Evolutionary conservation across 805 yeast genomes (phyloP), one percentile per base, ranked within the genome.

Genomic region (Candida ponderosae): DNA sequence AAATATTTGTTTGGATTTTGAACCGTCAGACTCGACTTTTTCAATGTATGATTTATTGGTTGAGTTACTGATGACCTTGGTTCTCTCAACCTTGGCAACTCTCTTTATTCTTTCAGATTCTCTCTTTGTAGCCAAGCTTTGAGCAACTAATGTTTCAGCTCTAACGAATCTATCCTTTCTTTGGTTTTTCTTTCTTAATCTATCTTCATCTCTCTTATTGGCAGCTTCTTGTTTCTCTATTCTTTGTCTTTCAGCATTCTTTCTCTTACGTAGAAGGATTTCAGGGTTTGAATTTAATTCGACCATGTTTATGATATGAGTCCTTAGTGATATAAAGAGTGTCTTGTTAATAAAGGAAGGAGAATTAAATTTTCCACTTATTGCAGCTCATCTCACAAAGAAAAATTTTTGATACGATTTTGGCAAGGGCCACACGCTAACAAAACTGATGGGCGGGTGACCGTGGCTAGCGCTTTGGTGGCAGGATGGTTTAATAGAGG

Each of bases 241-340:
- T 57, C 88, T 72, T 47, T 79, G 66, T 57, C 81, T 68, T 57
- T 83, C 90, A 41, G 81, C 82, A 54, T 81, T 74, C 65, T 82
- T 84, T 63, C 94, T 76, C 66, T 83, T 84, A 54, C 79, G 76
- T 44, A 84, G 69, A 48, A 84, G 74, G 39, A 84, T 70, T 58
- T 84, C 93, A 29, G 93, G 90, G 54, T 79, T 81, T 19, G 81
- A 70, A 55, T 80, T 76, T 36, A 77, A 62, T 36, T 75, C 56
- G 30, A 47, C 54, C 55, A 51, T 51, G 8, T 29, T 38, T 16
- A n/a, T 20, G 27, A 35, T 15, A n/a, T n/a, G n/a, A n/a, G n/a
- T n/a, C n/a, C n/a, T n/a, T n/a, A 21, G 9, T 21, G 23, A 21
- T 7, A 21, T 21, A 21, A 21, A 21, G 11, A 21, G 11, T 9